Percentiles rank a stretch among this genome's conserved stretches.
Conservation (phyloP, 2,329 filamentous ascomycete species). For the Alternaria postmessia region DNA sequence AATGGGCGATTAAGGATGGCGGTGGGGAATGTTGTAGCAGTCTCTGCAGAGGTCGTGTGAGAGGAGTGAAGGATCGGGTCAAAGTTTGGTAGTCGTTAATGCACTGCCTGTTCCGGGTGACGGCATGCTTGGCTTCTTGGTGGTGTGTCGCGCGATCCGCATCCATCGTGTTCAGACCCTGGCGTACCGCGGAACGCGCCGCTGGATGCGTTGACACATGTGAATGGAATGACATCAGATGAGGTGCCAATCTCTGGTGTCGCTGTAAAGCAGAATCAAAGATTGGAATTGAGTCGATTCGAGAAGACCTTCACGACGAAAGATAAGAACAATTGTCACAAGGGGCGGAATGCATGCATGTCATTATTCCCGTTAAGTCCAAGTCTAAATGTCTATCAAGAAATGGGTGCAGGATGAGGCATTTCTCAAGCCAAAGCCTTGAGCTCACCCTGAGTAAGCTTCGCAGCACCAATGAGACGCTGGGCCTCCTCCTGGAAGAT, state of each 20-base stretch:
- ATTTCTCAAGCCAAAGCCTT: slow-evolving; percentile 64
- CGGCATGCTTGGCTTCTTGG: slow-evolving; percentile 36
- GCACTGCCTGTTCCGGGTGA: slow-evolving; percentile 23
- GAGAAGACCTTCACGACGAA: not conserved
- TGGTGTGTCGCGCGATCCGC: slow-evolving; percentile 24
- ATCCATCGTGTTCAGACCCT: slow-evolving; percentile 14
- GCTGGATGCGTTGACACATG: slow-evolving; percentile 10
- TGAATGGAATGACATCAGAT: not conserved
- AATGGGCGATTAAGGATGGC: slow-evolving; percentile 7
- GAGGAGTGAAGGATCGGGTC: slow-evolving; percentile 1
- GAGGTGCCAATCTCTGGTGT: not conserved
- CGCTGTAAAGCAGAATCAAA: not conserved
- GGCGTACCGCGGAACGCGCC: slow-evolving; percentile 11
- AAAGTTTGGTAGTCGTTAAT: slow-evolving; percentile 1
- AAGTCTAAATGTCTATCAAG: slow-evolving; percentile 33
- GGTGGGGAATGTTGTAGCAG: not conserved
- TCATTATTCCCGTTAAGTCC: slow-evolving; percentile 16
- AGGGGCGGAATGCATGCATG: slow-evolving; percentile 3
- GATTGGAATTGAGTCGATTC: not conserved
- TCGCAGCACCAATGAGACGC: slow-evolving; percentile 80
- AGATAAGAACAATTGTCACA: not conserved
- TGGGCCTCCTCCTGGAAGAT: slow-evolving; percentile 82
- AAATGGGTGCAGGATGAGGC: slow-evolving; percentile 5
- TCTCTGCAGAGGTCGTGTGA: not conserved
- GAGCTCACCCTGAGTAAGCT: slow-evolving; percentile 82